Evolutionary conservation across 805 yeast genomes (phyloP).

Genomic region (Saturnispora mendoncae): DNA sequence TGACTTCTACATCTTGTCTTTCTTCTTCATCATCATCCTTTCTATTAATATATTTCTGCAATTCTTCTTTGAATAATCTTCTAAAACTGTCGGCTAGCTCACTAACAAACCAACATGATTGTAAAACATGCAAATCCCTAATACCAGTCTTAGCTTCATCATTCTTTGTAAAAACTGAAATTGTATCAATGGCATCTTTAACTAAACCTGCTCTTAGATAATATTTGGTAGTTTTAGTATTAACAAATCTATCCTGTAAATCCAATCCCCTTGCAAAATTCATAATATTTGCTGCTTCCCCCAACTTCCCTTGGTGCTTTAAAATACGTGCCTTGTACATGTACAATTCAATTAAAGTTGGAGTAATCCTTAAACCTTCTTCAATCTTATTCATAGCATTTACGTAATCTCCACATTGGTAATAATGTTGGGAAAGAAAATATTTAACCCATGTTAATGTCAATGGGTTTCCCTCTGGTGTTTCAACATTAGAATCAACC

Average conservation of each 20-base stretch:
- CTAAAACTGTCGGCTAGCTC: conserved; percentile 80
- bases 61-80: conserved; percentile 41
- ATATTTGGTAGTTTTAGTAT: conserved; percentile 81
- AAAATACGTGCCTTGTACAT: conserved; percentile 72
- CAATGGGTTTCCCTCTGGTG: conserved; percentile 37
- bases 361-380: conserved; percentile 60
- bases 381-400: conserved; percentile 53
- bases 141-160: conserved; percentile 78
- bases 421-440: conserved; percentile 71
- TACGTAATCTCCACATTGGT: conserved; percentile 43
- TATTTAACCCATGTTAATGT: conserved; percentile 60
- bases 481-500: too few relatives aligned
- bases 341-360: conserved; percentile 77
- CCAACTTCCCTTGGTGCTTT: conserved; percentile 58
- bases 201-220: conserved; percentile 65
- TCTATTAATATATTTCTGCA: conserved; percentile 15
- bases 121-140: conserved; percentile 79
- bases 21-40: neutral
- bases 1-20: conserved; percentile 14
- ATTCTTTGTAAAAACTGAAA: conserved; percentile 77
- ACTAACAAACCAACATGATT: conserved; percentile 79
- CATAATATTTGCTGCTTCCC: conserved; percentile 56
- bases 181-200: conserved; percentile 63
- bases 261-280: conserved; percentile 68
- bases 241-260: conserved; percentile 84